phyloP scores from a whole-genome alignment of 2,329 filamentous ascomycete species.

The Fusarium sp. region DNA sequence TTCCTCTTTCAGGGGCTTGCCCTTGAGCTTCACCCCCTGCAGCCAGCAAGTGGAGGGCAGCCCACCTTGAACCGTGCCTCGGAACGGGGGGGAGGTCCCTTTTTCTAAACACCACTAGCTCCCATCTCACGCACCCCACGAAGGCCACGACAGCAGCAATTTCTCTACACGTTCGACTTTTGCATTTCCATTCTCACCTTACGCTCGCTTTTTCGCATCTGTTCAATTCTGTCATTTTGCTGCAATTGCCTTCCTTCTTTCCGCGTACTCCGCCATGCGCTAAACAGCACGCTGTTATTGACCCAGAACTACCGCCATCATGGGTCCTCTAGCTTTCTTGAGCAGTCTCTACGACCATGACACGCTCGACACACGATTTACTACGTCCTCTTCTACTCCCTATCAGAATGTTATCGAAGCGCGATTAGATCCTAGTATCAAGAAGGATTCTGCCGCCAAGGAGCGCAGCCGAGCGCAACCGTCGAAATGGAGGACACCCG shows the following conservation, averaged over 20 bases:
- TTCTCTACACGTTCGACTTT: slow-evolving; percentile 9
- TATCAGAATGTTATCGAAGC: slow-evolving; percentile 70
- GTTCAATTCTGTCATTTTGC: not conserved
- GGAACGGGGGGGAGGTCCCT: slow-evolving; percentile 36
- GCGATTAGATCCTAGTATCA: slow-evolving; percentile 57
- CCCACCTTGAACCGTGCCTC: slow-evolving; percentile 33
- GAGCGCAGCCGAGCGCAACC: slow-evolving; percentile 62
- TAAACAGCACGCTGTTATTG: slow-evolving; percentile 32
- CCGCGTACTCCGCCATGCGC: slow-evolving; percentile 34
- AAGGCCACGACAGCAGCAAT: slow-evolving; percentile 45
- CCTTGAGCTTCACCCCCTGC: slow-evolving; percentile 33
- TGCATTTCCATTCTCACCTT: slow-evolving; percentile 9
- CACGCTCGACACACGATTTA: slow-evolving; percentile 73
- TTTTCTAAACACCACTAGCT: slow-evolving; percentile 43
- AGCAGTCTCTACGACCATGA: slow-evolving; percentile 72
- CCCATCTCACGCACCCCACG: slow-evolving; percentile 29
- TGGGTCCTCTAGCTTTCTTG: slow-evolving; percentile 60
- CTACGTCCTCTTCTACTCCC: slow-evolving; percentile 75
- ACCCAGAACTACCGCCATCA: slow-evolving; percentile 47
- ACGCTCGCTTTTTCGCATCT: slow-evolving; percentile 7
- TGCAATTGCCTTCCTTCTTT: not conserved
- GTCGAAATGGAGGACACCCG: slow-evolving; percentile 85
- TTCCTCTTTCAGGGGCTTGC: slow-evolving; percentile 40
- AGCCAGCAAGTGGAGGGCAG: slow-evolving; percentile 13
- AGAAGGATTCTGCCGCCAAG: slow-evolving; percentile 52